Evolutionary conservation across 1,139 yeast genomes (phyloP).

Genomic region (Hyphopichia burtonii): DNA sequence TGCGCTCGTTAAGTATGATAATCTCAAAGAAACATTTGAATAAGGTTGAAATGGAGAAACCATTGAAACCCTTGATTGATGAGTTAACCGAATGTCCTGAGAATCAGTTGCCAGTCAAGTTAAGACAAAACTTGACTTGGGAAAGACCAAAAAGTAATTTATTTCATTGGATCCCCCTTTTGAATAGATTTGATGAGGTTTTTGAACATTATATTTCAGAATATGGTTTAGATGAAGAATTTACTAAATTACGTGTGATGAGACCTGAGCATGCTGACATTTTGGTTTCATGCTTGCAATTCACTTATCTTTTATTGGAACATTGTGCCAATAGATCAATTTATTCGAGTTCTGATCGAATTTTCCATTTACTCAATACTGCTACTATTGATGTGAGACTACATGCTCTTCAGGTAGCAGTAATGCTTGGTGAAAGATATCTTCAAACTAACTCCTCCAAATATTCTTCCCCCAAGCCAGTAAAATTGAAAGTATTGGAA

Average conservation of each 20-base stretch:
- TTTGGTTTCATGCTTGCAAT: constrained; percentile 54
- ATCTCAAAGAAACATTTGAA: constrained; percentile 31
- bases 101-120: constrained; percentile 29
- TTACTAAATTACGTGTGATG: constrained; percentile 47
- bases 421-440: constrained; percentile 59
- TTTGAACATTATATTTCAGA: constrained; percentile 53
- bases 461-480: constrained; percentile 41
- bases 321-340: constrained; percentile 68
- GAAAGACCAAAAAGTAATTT: constrained; percentile 71
- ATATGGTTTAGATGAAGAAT: constrained; percentile 53
- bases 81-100: constrained; percentile 28
- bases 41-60: constrained; percentile 31
- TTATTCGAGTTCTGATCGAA: constrained; percentile 65
- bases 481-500: constrained; percentile 46
- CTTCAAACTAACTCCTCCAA: constrained; percentile 42
- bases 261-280: constrained; percentile 43
- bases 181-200: constrained; percentile 72
- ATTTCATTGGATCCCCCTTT: constrained; percentile 72
- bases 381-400: constrained; percentile 61
- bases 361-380: constrained; percentile 59
- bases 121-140: constrained; percentile 45
- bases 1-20: constrained; percentile 26
- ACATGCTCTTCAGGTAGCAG: constrained; percentile 63
- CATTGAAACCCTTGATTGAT: constrained; percentile 39
- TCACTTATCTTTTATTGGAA: constrained; percentile 63